Base-by-base conservation (phyloP, 176 grass and related monocot species). In the Eragrostis nindensis region DNA sequence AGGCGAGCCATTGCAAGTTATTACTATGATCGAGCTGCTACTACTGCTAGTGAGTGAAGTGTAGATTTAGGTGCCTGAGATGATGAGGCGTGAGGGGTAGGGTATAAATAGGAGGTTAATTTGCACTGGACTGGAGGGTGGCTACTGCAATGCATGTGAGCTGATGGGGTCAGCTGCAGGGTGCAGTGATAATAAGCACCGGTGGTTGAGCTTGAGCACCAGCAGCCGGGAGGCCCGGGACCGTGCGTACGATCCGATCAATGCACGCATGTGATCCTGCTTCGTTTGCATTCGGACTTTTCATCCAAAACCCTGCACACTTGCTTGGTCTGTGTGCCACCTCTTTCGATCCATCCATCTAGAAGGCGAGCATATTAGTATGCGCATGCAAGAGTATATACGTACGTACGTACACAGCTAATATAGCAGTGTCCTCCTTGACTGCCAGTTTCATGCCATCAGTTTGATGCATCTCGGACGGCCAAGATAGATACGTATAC, bases 211-310 rank as follows among this genome's bases (percentile, higher is more conserved):
- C 19, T 36, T 36, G 32, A 36, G 32, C 32, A 21, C 19, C 1
- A 7, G 3, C 55, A 22, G 2, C 54, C 21, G 9, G 54, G 19
- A n/a, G 21, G n/a, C n/a, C n/a, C n/a, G 10, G 55, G 21, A 24
- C 55, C 54, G 6, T 36, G 32, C 32, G 32, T 54, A 36, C 9
- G 29, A 55, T 21, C 11, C 1, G 30, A 41, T 57, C 30, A 74
- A 74, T 57, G 71, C 52, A 16, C 39, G 50, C 71, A 74, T 38
- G 71, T 56, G 71, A 74, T 40, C 19, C 19, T 56, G 50, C 52
- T 22, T 56, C 71, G 50, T 56, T 68, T 57, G 71, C 21, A 57
- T 74, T 24, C 71, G 50, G 50, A 74, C 71, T n/a, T 55, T 55
- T 39, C 4, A 30, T 73, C 30, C 67, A 22, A 24, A 56, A 24